phyloP scores from a whole-genome alignment of 2,329 filamentous ascomycete genomes.

The Sordariomycetes sp. region DNA sequence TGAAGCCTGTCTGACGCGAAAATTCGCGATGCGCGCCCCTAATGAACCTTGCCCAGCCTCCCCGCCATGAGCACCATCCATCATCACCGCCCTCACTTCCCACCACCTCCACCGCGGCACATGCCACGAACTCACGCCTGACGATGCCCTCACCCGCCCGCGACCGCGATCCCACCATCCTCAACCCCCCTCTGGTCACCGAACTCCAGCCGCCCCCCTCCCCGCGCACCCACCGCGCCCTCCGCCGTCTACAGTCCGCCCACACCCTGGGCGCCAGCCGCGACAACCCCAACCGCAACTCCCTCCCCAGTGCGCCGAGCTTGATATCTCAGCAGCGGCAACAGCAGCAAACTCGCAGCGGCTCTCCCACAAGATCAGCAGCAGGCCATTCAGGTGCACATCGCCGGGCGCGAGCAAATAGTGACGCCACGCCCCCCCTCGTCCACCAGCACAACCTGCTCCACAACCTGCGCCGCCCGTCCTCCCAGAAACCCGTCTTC shows the following conservation, averaged over 20 bases:
- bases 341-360: constrained; percentile 28
- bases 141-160: constrained; percentile 6
- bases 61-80: too few species aligned
- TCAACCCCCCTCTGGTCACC: constrained; percentile 10
- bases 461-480: constrained; percentile 23
- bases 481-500: constrained; percentile 32
- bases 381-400: too few species aligned
- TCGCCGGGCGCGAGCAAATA: constrained; percentile 53
- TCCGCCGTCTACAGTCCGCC: constrained; percentile 69
- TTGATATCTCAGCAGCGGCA: constrained; percentile 55
- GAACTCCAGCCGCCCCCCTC: constrained; percentile 48
- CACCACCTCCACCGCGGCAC: not conserved
- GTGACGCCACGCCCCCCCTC: constrained; percentile 48
- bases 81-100: not conserved
- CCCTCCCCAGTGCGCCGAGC: constrained; percentile 28
- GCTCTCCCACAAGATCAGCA: constrained; percentile 19
- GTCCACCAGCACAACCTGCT: constrained; percentile 26
- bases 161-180: constrained; percentile 3
- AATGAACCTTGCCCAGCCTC: too few species aligned
- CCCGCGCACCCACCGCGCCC: constrained; percentile 55
- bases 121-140: too few species aligned
- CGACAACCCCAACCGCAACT: not conserved
- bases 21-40: too few species aligned
- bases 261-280: constrained; percentile 49
- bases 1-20: too few species aligned